Conservation (phyloP, 2,329 filamentous ascomycete genomes). For the Fusarium sp. region DNA sequence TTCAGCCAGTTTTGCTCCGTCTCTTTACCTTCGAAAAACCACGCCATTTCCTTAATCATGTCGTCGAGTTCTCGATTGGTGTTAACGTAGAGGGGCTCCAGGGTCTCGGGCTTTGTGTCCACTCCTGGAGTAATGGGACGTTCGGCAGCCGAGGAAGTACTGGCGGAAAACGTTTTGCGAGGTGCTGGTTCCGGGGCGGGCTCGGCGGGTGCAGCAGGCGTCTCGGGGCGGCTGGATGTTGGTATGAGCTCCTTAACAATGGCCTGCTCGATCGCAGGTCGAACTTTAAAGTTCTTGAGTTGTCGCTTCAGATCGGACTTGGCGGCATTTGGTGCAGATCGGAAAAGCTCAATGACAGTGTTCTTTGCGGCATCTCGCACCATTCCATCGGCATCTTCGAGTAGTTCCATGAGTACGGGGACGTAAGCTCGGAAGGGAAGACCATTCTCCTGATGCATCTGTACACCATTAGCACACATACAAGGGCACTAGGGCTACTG, state of each 20-base stretch:
- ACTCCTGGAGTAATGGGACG: constrained; percentile 71
- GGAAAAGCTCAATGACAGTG: constrained; percentile 88
- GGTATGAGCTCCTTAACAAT: constrained; percentile 81
- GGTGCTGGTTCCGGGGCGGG: constrained; percentile 52
- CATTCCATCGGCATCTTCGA: constrained; percentile 90
- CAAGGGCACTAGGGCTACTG: background rate
- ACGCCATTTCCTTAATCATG: constrained; percentile 82
- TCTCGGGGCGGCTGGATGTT: constrained; percentile 57
- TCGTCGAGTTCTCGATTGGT: constrained; percentile 91
- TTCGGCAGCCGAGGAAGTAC: constrained; percentile 64
- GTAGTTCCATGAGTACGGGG: constrained; percentile 81
- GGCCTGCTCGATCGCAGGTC: constrained; percentile 84
- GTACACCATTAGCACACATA: constrained; percentile 31
- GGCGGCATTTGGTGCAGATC: constrained; percentile 81
- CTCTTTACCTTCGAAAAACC: constrained; percentile 87
- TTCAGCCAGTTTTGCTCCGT: constrained; percentile 91
- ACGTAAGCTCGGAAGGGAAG: constrained; percentile 88
- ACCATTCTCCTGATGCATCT: constrained; percentile 85
- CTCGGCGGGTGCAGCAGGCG: constrained; percentile 53
- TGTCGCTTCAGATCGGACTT: constrained; percentile 92
- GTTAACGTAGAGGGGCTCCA: constrained; percentile 87
- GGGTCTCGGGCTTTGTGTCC: constrained; percentile 73
- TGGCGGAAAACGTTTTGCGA: constrained; percentile 61
- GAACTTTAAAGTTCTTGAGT: constrained; percentile 84
- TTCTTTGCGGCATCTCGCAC: constrained; percentile 87